phyloP scores from a whole-genome alignment of 148 eudicot species.

The Fagopyrum homotropicum region DNA sequence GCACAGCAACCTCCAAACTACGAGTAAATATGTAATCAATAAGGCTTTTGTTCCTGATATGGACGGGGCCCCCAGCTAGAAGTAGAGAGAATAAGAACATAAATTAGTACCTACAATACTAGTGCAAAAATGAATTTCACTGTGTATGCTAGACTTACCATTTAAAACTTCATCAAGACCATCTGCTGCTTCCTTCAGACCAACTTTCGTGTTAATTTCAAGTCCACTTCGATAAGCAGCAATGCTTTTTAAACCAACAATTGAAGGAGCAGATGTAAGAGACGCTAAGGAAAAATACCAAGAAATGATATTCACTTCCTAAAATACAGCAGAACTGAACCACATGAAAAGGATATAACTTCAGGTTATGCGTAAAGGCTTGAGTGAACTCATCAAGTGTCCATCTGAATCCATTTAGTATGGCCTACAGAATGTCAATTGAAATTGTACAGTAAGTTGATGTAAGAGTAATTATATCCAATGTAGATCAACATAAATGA shows the following conservation, averaged over 20 bases:
- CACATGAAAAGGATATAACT: constrained; percentile 71
- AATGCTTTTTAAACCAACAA: constrained; percentile 84
- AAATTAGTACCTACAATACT: not conserved
- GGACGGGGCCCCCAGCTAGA: constrained; percentile 65
- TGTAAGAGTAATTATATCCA: not conserved
- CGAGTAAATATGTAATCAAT: constrained; percentile 67
- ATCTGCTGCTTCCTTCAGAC: constrained; percentile 60
- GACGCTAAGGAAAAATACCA: constrained; percentile 39
- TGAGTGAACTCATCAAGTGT: constrained; percentile 63
- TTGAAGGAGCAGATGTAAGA: constrained; percentile 48
- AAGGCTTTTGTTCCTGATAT: constrained; percentile 63
- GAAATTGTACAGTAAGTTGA: not conserved
- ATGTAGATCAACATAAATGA: not conserved
- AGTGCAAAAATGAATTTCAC: not conserved
- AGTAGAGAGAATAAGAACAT: constrained; percentile 22
- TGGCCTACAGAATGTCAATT: constrained; percentile 28
- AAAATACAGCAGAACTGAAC: not conserved
- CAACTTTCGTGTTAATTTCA: constrained; percentile 67
- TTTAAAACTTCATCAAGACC: constrained; percentile 66
- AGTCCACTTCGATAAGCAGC: constrained; percentile 98
- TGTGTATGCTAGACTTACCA: constrained; percentile 36
- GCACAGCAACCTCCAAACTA: constrained; percentile 75
- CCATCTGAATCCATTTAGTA: constrained; percentile 52
- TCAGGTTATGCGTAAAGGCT: constrained; percentile 42
- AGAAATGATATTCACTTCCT: constrained; percentile 1